Base-by-base conservation (phyloP, 208 protist genomes). In the Leishmania guyanensis region DNA sequence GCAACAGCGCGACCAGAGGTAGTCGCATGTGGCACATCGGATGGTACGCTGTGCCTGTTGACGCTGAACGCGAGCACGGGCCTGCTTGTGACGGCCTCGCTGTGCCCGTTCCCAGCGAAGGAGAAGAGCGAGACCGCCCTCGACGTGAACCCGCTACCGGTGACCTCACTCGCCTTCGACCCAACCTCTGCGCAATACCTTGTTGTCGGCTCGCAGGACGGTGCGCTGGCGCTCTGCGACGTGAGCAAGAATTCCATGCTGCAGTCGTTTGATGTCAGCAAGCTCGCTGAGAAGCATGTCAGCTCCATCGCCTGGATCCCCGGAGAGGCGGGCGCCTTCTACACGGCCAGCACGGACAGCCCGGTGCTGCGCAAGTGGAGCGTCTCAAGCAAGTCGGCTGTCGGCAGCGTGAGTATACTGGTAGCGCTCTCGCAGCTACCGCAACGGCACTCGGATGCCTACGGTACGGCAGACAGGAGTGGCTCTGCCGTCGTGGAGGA, bases 11-110 rank as follows among this genome's bases (percentile, higher is more conserved):
- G 94, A 9, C 85, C 94, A 14, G 94, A 97, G 53, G 79, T 77
- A 56, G 89, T 96, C n/a, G 94, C 90, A 39, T 91, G 88, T 51
- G 92, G 93, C 72, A 97, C 94, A 5, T 82, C 87, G 26, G 93
- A 96, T 53, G 94, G 94, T 36, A 85, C 85, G 36, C 80, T 96
- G 43, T 89, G 75, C 72, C 66, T 96, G 29, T 50, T 94, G 56
- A 92, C 78, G 36, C 84, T 97, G 43, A 95, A 92, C 84, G 89
- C 91, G 29, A 80, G 88, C 54, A 92, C 88, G 26, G 94, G 94
- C 0, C 81, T 97, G 74, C 88, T 78, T 22, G 83, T 85, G 16
- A 92, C 77, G 12, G 82, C 82, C 54, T 83, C 86, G 26, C 75
- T 96, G 33, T 82, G 78, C 66, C 92, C 94, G 3, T 96, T 97